Percentiles rank a stretch among this genome's conserved stretches.
Evolutionary conservation across 2,329 filamentous ascomycete species (phyloP).

Genomic region (Pyricularia sp.): DNA sequence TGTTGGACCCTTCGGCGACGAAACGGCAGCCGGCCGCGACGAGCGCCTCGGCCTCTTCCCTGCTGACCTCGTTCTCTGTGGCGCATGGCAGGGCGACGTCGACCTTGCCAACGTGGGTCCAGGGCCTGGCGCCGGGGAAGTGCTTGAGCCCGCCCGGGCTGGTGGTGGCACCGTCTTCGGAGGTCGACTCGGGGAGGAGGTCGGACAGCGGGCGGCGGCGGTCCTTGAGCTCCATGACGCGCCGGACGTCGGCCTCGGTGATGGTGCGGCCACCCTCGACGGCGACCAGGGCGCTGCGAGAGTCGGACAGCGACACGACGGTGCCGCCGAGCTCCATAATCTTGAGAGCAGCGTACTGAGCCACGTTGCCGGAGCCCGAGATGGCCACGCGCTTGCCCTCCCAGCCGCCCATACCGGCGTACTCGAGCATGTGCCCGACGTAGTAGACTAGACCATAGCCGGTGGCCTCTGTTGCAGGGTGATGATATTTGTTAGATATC

Average conservation of each 20-base stretch:
- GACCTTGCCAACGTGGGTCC: constrained; percentile 78
- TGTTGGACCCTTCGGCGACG: constrained; percentile 95
- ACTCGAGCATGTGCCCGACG: constrained; percentile 86
- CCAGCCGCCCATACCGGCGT: constrained; percentile 78
- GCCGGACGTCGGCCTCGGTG: constrained; percentile 63
- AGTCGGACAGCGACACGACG: constrained; percentile 88
- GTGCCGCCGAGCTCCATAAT: constrained; percentile 88
- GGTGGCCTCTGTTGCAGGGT: constrained; percentile 56
- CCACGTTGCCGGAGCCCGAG: constrained; percentile 94
- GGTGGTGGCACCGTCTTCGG: neutral
- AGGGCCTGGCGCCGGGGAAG: constrained; percentile 76
- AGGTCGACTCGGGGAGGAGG: constrained; percentile 26
- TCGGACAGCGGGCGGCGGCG: constrained; percentile 70
- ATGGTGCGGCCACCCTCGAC: constrained; percentile 51
- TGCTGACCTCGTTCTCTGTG: constrained; percentile 94
- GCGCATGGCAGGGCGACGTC: constrained; percentile 87
- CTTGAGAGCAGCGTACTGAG: constrained; percentile 94
- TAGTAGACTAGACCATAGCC: constrained; percentile 96
- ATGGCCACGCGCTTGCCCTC: constrained; percentile 87
- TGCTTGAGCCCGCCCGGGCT: constrained; percentile 55
- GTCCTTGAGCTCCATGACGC: constrained; percentile 78
- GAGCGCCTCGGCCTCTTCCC: constrained; percentile 76
- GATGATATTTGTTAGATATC: neutral
- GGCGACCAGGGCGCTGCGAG: constrained; percentile 71
- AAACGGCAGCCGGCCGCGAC: constrained; percentile 65